Evolutionary conservation across 805 yeast species (phyloP).

Genomic region (Candida mattraensis): DNA sequence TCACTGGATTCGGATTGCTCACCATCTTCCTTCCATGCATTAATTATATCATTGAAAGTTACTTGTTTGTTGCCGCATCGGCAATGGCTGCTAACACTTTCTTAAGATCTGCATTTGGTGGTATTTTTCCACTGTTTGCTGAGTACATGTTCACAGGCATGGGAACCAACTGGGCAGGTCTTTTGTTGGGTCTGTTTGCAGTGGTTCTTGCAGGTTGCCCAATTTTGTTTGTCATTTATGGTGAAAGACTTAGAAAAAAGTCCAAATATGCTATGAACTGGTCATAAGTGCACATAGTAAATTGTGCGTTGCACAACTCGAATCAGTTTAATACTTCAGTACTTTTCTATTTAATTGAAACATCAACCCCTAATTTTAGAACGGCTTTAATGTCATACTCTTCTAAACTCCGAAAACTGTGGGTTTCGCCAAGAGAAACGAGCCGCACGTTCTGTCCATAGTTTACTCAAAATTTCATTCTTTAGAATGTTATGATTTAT

Average conservation of each 20-base stretch:
- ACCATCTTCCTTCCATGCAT: conserved; percentile 67
- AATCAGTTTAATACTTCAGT: too few relatives aligned
- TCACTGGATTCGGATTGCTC: conserved; percentile 67
- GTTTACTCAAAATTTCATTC: too few relatives aligned
- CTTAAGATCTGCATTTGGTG: conserved; percentile 66
- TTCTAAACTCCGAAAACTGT: too few relatives aligned
- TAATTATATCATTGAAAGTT: conserved; percentile 72
- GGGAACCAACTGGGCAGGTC: conserved; percentile 80
- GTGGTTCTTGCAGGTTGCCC: conserved; percentile 66
- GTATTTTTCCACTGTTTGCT: conserved; percentile 71
- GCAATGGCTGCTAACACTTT: conserved; percentile 58
- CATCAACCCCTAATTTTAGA: too few relatives aligned
- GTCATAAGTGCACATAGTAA: too few relatives aligned
- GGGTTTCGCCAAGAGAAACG: too few relatives aligned
- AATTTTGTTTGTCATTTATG: conserved; percentile 58
- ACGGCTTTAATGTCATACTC: too few relatives aligned
- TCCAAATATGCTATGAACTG: conserved; percentile 71
- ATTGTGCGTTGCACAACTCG: too few relatives aligned
- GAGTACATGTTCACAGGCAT: conserved; percentile 64
- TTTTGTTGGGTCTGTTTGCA: conserved; percentile 64
- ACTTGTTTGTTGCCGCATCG: conserved; percentile 71
- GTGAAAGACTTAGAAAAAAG: conserved; percentile 51
- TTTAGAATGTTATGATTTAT: too few relatives aligned
- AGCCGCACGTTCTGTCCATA: too few relatives aligned
- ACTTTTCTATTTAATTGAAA: too few relatives aligned